Conservation (phyloP, 768 basidiomycete genomes). For the Leucosporidium creatinivorum region DNA sequence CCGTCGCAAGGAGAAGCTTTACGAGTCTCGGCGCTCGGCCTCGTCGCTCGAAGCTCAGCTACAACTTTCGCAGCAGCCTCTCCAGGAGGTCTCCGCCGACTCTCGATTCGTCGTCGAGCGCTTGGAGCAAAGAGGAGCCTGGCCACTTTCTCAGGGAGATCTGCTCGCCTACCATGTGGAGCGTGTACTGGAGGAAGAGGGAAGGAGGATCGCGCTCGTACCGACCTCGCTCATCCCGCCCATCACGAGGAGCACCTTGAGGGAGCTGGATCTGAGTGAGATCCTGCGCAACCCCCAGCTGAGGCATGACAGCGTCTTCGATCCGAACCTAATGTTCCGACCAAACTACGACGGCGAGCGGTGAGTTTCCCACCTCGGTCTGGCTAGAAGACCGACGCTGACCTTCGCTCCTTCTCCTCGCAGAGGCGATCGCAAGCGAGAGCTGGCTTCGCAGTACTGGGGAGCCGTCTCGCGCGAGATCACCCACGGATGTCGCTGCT, state of each 20-base stretch:
- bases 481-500: conserved; percentile 72
- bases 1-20: conserved; percentile 2
- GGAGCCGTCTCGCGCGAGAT: conserved; percentile 68
- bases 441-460: conserved; percentile 77
- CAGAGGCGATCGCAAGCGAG: conserved; percentile 63
- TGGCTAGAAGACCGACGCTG: not conserved
- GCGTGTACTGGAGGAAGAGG: too few species aligned
- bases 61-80: not conserved
- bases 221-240: conserved; percentile 57
- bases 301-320: conserved; percentile 45
- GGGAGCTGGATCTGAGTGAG: conserved; percentile 73
- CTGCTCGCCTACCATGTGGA: too few species aligned
- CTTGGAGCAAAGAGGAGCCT: too few species aligned
- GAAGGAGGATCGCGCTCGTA: not conserved
- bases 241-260: conserved; percentile 74
- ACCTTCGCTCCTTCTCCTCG: conserved; percentile 54
- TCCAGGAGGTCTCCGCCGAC: not conserved
- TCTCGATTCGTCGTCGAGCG: not conserved
- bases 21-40: not conserved
- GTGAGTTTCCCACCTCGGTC: conserved; percentile 1
- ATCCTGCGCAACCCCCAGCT: conserved; percentile 86
- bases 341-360: conserved; percentile 38
- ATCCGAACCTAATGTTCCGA: conserved; percentile 41
- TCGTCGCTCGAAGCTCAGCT: not conserved
- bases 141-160: too few species aligned